Evolutionary conservation across 2,329 filamentous ascomycete genomes (phyloP).

Genomic region (Ophiostoma sp.): DNA sequence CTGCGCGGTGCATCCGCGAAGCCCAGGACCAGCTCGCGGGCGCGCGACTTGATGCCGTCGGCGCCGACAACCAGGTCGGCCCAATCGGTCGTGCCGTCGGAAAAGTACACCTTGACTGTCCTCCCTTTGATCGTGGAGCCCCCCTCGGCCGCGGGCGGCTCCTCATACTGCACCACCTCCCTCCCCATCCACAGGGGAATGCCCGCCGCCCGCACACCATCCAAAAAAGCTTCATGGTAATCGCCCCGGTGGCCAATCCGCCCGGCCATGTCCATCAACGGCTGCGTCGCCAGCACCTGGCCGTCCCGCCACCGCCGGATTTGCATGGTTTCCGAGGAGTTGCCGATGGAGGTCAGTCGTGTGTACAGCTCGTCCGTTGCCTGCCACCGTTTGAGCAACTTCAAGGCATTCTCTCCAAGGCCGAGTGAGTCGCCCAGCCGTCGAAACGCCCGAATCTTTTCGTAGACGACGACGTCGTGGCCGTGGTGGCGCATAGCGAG

Average conservation of each 20-base stretch:
- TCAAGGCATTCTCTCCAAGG: slow-evolving; percentile 49
- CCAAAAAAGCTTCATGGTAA: slow-evolving; percentile 46
- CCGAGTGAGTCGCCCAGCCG: slow-evolving; percentile 49
- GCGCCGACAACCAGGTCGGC: slow-evolving; percentile 54
- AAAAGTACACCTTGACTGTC: slow-evolving; percentile 36
- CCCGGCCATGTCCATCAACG: slow-evolving; percentile 53
- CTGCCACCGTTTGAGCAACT: slow-evolving; percentile 48
- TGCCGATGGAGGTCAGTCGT: slow-evolving; percentile 46
- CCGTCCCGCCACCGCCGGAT: slow-evolving; percentile 51
- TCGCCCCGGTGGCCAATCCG: slow-evolving; percentile 49
- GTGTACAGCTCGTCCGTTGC: slow-evolving; percentile 38
- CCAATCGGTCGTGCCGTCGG: slow-evolving; percentile 40
- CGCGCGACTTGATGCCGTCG: slow-evolving; percentile 54
- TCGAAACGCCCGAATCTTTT: slow-evolving; percentile 46
- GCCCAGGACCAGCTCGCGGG: slow-evolving; percentile 52
- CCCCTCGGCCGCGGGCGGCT: slow-evolving; percentile 30
- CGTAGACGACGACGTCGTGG: slow-evolving; percentile 45
- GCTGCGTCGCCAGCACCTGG: slow-evolving; percentile 48
- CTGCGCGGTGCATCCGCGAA: slow-evolving; percentile 54
- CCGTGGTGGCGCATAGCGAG: slow-evolving; percentile 50
- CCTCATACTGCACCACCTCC: slow-evolving; percentile 43
- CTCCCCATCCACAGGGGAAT: slow-evolving; percentile 44
- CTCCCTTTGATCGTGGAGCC: background rate
- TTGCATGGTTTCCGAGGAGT: slow-evolving; percentile 49
- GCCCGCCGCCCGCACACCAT: slow-evolving; percentile 41